These are phyloP conservation scores for Globisporangium polare DNA, from an alignment of 352 stramenopile genomes.

Conservation along the genomic window DNA sequence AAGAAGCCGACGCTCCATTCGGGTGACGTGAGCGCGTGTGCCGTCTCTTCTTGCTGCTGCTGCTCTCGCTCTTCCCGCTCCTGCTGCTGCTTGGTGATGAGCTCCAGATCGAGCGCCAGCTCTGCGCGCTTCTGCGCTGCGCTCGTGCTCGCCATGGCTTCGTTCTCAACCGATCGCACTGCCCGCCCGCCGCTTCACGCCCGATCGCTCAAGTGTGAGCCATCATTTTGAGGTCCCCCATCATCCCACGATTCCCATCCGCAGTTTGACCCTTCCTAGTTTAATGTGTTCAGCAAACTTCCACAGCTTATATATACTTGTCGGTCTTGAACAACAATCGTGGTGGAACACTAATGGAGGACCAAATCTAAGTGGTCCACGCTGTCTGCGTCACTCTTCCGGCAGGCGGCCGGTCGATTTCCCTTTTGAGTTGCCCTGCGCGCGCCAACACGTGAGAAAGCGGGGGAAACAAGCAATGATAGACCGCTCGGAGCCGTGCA, in stretches of 20 bases:
- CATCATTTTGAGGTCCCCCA: conserved; percentile 1
- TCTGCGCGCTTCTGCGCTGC: background rate
- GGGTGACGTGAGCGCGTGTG: conserved; percentile 1
- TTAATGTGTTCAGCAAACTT: background rate
- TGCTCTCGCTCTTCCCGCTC: background rate
- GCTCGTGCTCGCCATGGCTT: background rate
- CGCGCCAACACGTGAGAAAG: too few species aligned
- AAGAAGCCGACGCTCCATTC: conserved; percentile 36
- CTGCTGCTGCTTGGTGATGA: conserved; percentile 7
- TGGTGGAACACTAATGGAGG: background rate
- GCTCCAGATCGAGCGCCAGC: conserved; percentile 8
- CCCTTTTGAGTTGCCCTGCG: background rate
- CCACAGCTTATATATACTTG: background rate
- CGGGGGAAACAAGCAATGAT: background rate
- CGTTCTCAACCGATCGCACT: background rate
- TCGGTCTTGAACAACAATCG: background rate
- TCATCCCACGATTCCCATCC: background rate
- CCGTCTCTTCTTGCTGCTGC: background rate
- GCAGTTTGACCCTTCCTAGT: background rate
- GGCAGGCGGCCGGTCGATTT: background rate
- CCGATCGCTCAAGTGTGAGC: background rate
- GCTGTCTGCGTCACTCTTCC: background rate
- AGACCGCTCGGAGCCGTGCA: conserved; percentile 1
- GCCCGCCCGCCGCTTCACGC: background rate
- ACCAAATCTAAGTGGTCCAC: conserved; percentile 1